Base-by-base conservation (phyloP, 1,284 basidiomycete genomes). In the Microbotryum violaceum region DNA sequence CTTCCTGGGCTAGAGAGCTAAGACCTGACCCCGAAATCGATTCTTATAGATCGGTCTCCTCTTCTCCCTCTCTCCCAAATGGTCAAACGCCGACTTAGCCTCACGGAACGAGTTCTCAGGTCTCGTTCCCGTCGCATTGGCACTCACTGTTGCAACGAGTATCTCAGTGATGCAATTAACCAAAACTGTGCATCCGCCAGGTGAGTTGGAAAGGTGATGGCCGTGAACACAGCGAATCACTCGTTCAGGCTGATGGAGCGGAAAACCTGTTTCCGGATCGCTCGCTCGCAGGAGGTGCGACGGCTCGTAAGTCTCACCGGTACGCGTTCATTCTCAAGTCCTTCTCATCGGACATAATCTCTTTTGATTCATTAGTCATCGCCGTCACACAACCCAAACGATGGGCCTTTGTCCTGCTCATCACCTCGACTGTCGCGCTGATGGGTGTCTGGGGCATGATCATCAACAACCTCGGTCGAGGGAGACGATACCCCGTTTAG, bases 131-230 rank as follows among this genome's bases (percentile, higher is more conserved):
- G 53, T 68, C 3, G 52, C 64, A 8, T 57, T 51, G 4, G 57
- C 59, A 2, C 33, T 68, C 6, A 42, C 62, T 0, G 66, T 68
- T 3, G 54, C 51, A 9, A 16, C 62, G 2, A 45, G 59, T 3
- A 21, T 59, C 3, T 20, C 60, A 6, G 54, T 42, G 10, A 68
- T 68, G 66, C 66, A 68, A 48, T 1, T 68, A 16, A 66, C 66
- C 7, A 61, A 61, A 7, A 68, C 66, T 1, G 44, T 68, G 3
- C 66, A 68, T 56, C 66, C 66, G 3, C 64, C 64, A 7, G 64
- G 60, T 62, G 20, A 44, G 54, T 37, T 0, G 2, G 9, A 14
- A 18, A 10, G 23, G 4, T 21, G 12, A n/a, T 20, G 6, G 14
- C 8, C 12, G 37, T 42, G 16, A 4, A 16, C 37, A 42, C 37